Conservation (phyloP, 176 grass and related monocot species). For the Eleusine indica region DNA sequence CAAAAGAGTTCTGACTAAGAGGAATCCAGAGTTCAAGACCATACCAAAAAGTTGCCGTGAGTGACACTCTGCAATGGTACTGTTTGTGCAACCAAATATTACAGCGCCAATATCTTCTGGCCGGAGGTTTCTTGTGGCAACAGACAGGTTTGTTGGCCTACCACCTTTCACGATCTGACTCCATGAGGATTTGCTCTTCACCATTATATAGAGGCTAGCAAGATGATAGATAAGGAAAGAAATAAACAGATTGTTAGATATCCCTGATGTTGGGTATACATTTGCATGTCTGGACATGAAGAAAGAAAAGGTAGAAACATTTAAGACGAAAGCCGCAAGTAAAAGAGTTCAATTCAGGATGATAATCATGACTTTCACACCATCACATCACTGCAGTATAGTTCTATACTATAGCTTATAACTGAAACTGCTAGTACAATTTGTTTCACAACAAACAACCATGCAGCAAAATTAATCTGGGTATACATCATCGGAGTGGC, state of each 20-base stretch:
- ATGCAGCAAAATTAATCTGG: neutral
- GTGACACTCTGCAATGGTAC: constrained; percentile 79
- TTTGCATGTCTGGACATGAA: neutral
- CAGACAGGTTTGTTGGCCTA: constrained; percentile 41
- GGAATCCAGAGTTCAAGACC: neutral
- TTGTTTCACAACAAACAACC: neutral
- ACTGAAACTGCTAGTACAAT: neutral
- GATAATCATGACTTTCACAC: neutral
- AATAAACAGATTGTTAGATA: constrained; percentile 12
- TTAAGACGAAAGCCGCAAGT: constrained; percentile 10
- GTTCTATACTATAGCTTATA: neutral
- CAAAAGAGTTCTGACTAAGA: constrained; percentile 31
- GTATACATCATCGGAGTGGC: neutral
- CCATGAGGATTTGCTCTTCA: constrained; percentile 44
- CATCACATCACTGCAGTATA: neutral
- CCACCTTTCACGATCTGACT: constrained; percentile 34
- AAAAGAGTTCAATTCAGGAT: neutral
- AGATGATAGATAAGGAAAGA: constrained; percentile 13
- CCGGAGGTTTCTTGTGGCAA: constrained; percentile 57
- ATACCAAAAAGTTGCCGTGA: constrained; percentile 77
- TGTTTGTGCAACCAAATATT: constrained; percentile 76
- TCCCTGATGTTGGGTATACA: neutral
- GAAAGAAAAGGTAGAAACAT: neutral
- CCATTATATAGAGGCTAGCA: constrained; percentile 41
- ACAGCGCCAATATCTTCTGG: constrained; percentile 69